These are phyloP conservation scores for Hericium erinaceus DNA, from an alignment of 768 basidiomycete genomes.

Conservation along the genomic window DNA sequence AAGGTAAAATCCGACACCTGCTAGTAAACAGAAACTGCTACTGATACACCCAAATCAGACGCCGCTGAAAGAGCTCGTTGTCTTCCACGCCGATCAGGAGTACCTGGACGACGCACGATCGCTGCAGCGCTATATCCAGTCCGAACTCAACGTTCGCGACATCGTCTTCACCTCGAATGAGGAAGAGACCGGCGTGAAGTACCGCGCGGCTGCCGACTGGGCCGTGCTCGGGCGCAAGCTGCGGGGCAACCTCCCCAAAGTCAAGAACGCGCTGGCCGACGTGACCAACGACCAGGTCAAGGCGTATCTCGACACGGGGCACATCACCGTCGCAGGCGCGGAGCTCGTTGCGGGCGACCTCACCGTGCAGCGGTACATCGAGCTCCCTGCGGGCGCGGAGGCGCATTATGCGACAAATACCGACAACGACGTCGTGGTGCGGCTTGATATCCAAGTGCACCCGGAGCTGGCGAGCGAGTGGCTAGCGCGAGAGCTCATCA, in stretches of 20 bases:
- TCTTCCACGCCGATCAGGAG: conserved; percentile 82
- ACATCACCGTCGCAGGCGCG: conserved; percentile 82
- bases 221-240: conserved; percentile 88
- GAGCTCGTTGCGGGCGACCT: conserved; percentile 87
- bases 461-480: conserved; percentile 83
- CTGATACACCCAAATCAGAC: conserved; percentile 38
- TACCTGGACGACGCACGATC: conserved; percentile 83
- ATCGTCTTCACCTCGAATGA: conserved; percentile 88
- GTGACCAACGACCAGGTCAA: conserved; percentile 81
- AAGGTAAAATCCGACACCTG: conserved; percentile 51
- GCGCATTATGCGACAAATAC: conserved; percentile 73
- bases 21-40: background rate
- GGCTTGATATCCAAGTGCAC: conserved; percentile 84
- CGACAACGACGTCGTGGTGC: conserved; percentile 89
- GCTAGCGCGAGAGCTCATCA: conserved; percentile 82
- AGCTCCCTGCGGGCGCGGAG: conserved; percentile 48
- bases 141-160: conserved; percentile 91
- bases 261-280: conserved; percentile 77
- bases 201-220: conserved; percentile 93
- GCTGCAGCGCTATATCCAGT: conserved; percentile 81
- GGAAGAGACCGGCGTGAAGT: conserved; percentile 73
- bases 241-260: conserved; percentile 82
- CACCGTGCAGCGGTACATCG: conserved; percentile 84
- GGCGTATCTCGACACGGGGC: conserved; percentile 62
- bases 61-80: conserved; percentile 82